These are phyloP conservation scores for Aspergillus flavus DNA, from an alignment of 2,329 filamentous ascomycete genomes.

Conservation along the genomic window DNA sequence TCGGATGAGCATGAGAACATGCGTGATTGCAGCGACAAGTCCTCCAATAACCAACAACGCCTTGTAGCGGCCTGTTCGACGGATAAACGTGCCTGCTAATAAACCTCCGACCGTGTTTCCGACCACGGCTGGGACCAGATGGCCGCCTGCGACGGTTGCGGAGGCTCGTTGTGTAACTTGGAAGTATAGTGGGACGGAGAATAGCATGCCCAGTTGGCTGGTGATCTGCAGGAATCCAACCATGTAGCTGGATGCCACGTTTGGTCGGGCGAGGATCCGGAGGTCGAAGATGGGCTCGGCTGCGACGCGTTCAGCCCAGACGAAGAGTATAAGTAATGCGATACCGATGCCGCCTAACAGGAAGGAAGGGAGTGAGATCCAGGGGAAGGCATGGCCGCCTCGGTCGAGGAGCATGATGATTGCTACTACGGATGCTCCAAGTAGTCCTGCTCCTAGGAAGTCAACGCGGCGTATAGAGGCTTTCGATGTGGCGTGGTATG, in stretches of 20 bases:
- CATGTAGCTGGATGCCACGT: constrained; percentile 32
- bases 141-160: constrained; percentile 60
- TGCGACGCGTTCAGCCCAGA: constrained; percentile 36
- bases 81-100: constrained; percentile 60
- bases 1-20: constrained; percentile 54
- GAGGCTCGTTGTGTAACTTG: constrained; percentile 62
- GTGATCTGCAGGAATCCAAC: constrained; percentile 57
- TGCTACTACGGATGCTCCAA: constrained; percentile 47
- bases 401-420: constrained; percentile 53
- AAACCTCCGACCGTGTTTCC: constrained; percentile 68
- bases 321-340: constrained; percentile 26
- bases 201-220: constrained; percentile 66
- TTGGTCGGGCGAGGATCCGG: constrained; percentile 34
- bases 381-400: constrained; percentile 47
- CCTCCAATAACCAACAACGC: constrained; percentile 55
- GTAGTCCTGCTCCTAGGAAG: constrained; percentile 57
- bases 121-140: constrained; percentile 67
- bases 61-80: constrained; percentile 63
- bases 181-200: constrained; percentile 70
- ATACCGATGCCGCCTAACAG: constrained; percentile 18
- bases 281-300: constrained; percentile 41
- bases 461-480: constrained; percentile 58
- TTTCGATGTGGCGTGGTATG: constrained; percentile 2
- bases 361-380: constrained; percentile 28
- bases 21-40: constrained; percentile 53